Evolutionary conservation across 257 asterid genomes (phyloP).

Genomic region (Ballota nigra): DNA sequence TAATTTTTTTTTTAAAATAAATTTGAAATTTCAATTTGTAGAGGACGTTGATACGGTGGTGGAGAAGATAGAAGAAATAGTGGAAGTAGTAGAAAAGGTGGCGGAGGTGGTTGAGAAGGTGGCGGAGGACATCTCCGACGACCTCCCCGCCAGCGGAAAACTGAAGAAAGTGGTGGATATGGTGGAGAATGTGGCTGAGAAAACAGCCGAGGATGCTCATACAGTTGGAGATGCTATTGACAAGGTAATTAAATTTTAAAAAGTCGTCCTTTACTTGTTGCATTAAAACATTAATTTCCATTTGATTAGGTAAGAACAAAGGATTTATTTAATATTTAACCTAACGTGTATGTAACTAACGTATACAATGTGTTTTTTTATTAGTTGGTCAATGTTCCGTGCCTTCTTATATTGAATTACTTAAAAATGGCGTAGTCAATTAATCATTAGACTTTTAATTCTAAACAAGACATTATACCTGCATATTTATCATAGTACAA

Average conservation of each 20-base stretch:
- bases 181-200: conserved; percentile 55
- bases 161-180: conserved; percentile 35
- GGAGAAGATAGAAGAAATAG: conserved; percentile 55
- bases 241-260: conserved; percentile 37
- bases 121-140: conserved; percentile 50
- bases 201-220: conserved; percentile 49
- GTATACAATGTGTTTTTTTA: conserved; percentile 6
- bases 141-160: conserved; percentile 49
- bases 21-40: conserved; percentile 3
- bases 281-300: background rate
- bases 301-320: conserved; percentile 7
- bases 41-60: conserved; percentile 55
- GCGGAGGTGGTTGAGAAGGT: conserved; percentile 54
- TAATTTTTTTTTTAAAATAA: no score
- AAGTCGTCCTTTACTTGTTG: background rate
- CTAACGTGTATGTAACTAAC: background rate
- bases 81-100: conserved; percentile 52
- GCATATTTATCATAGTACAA: background rate
- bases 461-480: background rate
- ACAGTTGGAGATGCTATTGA: conserved; percentile 48
- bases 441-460: background rate
- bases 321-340: background rate
- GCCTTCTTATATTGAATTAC: background rate
- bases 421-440: conserved; percentile 9
- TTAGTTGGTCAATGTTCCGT: background rate